Base-by-base conservation (phyloP, 345 rosid genomes). In the Abelmoschus esculentus region DNA sequence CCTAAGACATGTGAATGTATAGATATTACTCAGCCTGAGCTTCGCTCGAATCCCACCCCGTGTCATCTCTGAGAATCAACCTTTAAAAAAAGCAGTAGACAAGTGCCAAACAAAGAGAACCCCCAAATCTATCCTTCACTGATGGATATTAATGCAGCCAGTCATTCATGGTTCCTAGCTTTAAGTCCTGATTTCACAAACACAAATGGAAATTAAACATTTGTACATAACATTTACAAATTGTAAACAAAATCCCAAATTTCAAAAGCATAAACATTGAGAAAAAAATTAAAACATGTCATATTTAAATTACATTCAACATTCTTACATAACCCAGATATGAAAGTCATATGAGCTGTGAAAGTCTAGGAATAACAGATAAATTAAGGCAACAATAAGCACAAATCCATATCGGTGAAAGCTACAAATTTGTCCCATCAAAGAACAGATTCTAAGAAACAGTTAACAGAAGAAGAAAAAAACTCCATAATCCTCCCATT, bases 1-100 rank as follows among this genome's bases (percentile, higher is more conserved):
- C 73, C 84, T 83, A 38, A 89, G 44, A 66, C 98, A 92, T 28
- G 91, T 79, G 47, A 95, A 95, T 15, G 99, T 90, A 47, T 95
- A 91, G 69, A 95, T 88, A 73, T 75, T 80, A 75, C 96, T 89
- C 75, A 90, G 82, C 28, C 85, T 77, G 69, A 89, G 79, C 96
- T 83, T 92, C n/a, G 85, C 86, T 85, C 97, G 85, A 77, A 85
- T 86, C 74, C 90, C 86, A 49, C 98, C 91, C 67, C 87, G 63
- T 72, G 96, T 78, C 99, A 95, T 95, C 78, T 78, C 74, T 73
- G 68, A 53, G 59, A 67, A 36, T n/a, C 78, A 69, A 74, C 50
- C 50, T 44, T 68, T 15, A 50, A 3, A 15, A 67, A 61, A 61
- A 73, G 13, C n/a, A 19, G 71, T 77, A 68, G 42, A 73, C 60